Conservation (phyloP, 257 asterid species). For the Solanum bukasovii region DNA sequence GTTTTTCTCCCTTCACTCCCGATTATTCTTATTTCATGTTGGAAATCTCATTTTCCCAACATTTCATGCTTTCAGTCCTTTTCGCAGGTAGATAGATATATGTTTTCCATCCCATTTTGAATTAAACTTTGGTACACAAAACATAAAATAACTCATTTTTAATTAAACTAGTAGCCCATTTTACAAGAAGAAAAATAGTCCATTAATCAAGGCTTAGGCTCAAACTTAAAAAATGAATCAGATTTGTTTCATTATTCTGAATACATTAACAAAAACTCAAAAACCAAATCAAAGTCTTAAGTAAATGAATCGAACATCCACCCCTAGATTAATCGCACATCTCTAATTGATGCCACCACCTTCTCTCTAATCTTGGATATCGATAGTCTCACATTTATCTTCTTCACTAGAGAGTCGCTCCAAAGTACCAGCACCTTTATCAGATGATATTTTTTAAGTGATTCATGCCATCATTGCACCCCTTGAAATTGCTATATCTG, state of each 20-base stretch:
- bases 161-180: background rate
- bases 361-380: background rate
- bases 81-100: background rate
- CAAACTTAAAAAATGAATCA: no score
- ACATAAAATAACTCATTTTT: background rate
- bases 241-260: no score
- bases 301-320: background rate
- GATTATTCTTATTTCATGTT: no score
- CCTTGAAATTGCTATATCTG: conserved; percentile 13
- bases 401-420: background rate
- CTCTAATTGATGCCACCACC: conserved; percentile 19
- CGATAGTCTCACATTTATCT: background rate
- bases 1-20: no score
- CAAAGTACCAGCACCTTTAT: background rate
- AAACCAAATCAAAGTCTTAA: background rate
- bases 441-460: conserved; percentile 11
- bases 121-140: background rate
- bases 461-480: conserved; percentile 22
- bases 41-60: no score
- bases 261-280: no score
- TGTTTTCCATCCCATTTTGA: background rate
- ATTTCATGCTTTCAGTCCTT: background rate
- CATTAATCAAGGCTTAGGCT: background rate
- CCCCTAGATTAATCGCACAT: conserved; percentile 1
- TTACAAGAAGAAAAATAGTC: background rate